Percentiles rank a stretch among this genome's conserved stretches.
phyloP scores from a whole-genome alignment of 2,329 filamentous ascomycete species.

The Ophiostoma ulmi region DNA sequence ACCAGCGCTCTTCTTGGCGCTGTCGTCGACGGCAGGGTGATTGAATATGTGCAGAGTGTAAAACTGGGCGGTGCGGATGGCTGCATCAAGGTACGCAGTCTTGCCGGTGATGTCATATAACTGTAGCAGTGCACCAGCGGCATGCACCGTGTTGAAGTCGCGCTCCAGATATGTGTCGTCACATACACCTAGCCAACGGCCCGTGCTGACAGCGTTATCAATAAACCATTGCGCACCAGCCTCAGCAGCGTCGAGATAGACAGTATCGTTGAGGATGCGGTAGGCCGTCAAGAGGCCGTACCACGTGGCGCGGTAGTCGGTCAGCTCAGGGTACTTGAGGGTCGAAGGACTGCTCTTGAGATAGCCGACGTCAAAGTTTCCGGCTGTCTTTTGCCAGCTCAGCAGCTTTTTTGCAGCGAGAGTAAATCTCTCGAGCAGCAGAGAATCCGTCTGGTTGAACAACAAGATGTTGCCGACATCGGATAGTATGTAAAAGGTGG shows the following conservation, averaged over 20 bases:
- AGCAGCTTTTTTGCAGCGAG: conserved; percentile 24
- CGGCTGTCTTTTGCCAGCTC: conserved; percentile 21
- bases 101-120: not conserved
- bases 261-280: conserved; percentile 19
- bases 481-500: not conserved
- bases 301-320: conserved; percentile 24
- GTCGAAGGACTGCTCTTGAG: conserved; percentile 20
- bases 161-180: not conserved
- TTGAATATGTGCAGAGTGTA: conserved; percentile 26
- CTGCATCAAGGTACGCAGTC: not conserved
- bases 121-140: not conserved
- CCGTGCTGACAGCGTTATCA: not conserved
- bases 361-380: conserved; percentile 24
- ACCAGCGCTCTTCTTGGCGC: conserved; percentile 12
- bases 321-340: conserved; percentile 23
- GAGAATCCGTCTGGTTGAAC: not conserved
- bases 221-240: not conserved
- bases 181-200: not conserved
- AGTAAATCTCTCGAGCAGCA: conserved; percentile 16
- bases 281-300: conserved; percentile 24
- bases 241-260: not conserved
- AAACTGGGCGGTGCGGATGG: conserved; percentile 13
- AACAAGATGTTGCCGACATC: not conserved
- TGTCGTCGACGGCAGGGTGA: conserved; percentile 21
- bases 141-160: not conserved